phyloP scores from a whole-genome alignment of 2,329 filamentous ascomycete genomes.

The Aphanocladium album region DNA sequence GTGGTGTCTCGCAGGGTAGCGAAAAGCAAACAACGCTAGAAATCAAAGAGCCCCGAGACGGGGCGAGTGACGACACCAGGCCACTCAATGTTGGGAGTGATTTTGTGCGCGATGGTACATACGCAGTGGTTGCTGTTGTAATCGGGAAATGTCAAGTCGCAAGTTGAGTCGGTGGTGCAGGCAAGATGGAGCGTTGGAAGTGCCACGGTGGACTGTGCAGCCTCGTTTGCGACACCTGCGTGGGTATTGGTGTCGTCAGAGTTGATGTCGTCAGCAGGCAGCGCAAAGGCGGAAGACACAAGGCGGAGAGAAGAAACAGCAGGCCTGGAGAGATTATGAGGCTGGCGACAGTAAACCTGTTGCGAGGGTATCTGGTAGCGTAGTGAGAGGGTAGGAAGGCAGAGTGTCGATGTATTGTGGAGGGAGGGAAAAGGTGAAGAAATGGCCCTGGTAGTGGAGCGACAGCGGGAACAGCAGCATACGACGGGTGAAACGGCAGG shows the following conservation, averaged over 20 bases:
- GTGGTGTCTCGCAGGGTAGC: not conserved
- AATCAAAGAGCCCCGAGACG: not conserved
- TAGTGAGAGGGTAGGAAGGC: not conserved
- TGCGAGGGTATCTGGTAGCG: not conserved
- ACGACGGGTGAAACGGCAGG: conserved; percentile 3
- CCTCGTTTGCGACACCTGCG: not conserved
- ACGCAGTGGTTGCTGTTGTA: not conserved
- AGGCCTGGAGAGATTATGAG: not conserved
- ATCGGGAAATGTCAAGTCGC: not conserved
- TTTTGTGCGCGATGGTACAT: not conserved
- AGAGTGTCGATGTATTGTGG: not conserved
- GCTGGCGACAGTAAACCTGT: not conserved
- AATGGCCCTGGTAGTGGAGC: not conserved
- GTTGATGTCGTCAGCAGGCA: not conserved
- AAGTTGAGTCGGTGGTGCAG: not conserved
- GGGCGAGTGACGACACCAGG: not conserved
- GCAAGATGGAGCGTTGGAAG: not conserved
- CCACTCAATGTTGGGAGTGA: not conserved
- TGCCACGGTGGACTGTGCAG: not conserved
- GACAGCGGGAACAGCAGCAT: conserved; percentile 1
- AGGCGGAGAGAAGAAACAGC: not conserved
- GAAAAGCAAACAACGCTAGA: not conserved
- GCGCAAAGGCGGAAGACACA: not conserved
- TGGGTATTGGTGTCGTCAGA: too few relatives aligned
- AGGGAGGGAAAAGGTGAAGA: not conserved